Evolutionary conservation across 2,329 filamentous ascomycete species (phyloP), one percentile per base, ranked within the genome.

Genomic region (Septoria linicola): DNA sequence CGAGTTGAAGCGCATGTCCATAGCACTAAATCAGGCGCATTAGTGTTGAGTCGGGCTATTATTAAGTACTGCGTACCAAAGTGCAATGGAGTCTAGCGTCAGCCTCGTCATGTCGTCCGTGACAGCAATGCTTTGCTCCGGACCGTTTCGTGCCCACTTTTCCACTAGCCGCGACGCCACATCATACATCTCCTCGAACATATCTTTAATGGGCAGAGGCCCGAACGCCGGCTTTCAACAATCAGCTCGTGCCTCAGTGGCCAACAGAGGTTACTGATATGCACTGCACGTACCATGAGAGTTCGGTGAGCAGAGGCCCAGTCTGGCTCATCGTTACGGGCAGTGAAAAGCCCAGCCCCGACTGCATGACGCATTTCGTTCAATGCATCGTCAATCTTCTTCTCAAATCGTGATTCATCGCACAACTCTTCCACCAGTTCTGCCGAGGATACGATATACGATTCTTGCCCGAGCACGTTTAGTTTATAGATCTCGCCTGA

Each of bases 71-170:
- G 8, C 41, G 11, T 19, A 36, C 32, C 32, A 61, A n/a, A 90
- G 75, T 1, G 83, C 83, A 8, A 90, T 77, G 0, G 85, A 86
- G 63, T 90, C 87, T 2, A 90, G 76, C 0, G 86, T 82, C 27
- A 89, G 71, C n/a, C 85, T 79, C 2, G 85, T 88, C 56, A 87
- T 87, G 66, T 88, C 84, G 16, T 85, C 82, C 0, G 80, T 77
- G 0, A 80, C 79, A 36, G 76, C 71, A 51, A 90, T 85, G 7
- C 77, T 72, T 31, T 75, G 65, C 1, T 74, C 67, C 1, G 80
- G 71, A 0, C 86, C 87, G 58, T 70, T 64, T 10, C 73, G 66
- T 19, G 63, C 66, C 66, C 66, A 69, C 34, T 63, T 66, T 17
- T 68, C 23, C 2, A 68, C 51, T 35, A 71, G 50, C 43, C 70